Evolutionary conservation across 108 stramenopile genomes (phyloP), one percentile per base, ranked within the genome.

Genomic region (Hondaea fermentalgiana): DNA sequence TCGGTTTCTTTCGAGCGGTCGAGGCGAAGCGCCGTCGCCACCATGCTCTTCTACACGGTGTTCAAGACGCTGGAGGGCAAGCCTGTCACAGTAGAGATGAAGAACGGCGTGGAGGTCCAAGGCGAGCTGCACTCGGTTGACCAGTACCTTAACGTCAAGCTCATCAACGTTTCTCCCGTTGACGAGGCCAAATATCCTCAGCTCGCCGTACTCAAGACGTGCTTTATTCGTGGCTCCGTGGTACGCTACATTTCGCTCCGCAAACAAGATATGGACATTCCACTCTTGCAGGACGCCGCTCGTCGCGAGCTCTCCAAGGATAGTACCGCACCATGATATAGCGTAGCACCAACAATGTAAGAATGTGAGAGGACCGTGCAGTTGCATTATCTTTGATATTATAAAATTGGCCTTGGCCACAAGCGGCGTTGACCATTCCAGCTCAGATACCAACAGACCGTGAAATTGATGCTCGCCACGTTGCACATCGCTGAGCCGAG

Each of bases 21-120:
- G 35, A 35, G 35, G 35, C 35, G 2, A 35, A 35, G 35, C 35
- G 35, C 35, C 35, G 19, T 23, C n/a, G 19, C n/a, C 19, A 59
- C 19, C 19, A 72, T 72, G 99, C 93, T 99, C 89, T 99, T 99
- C 91, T 96, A 96, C 87, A 98, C 98, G 53, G 98, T 99, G 89
- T 99, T 99, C 98, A 99, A 99, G 92, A 99, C 98, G n/a, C 95
- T 99, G 60, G 98, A 98, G 42, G 98, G 98, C 60, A 98, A 99
- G 90, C 96, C 97, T 72, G 94, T 99, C 57, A 97, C 97, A 5
- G 98, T 99, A 23, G 99, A 99, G 92, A 92, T 99, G 4, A 99
- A 99, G 91, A 99, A 99, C 87, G 98, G 97, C 88, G 96, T 99
- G 23, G 95, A 96, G 12, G 91, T 99, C 55, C 97, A 96, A 10